Evolutionary conservation across 177 flowering plant genomes (phyloP), one percentile per base, ranked within the genome.

Genomic region (Vitis hybrid): DNA sequence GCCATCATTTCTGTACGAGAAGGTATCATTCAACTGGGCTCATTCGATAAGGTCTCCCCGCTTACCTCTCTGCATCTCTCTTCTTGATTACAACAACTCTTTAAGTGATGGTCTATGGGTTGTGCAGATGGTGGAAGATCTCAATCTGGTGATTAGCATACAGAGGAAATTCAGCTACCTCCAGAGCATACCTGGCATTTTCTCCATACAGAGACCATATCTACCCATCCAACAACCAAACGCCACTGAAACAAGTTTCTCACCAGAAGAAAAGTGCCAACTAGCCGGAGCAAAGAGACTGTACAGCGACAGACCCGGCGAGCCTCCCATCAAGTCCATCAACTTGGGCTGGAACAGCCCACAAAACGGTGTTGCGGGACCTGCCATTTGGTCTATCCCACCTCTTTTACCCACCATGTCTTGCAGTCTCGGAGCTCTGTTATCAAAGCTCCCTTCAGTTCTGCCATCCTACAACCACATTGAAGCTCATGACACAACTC

Each of bases 11-110:
- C 93, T 48, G 94, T 90, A 4, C 80, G 89, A 80, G 97, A 90
- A 83, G 97, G 94, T 77, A 77, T 90, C 1, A 67, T 91, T 71
- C 97, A 91, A 80, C 77, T 91, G 51, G 97, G 97, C 65, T 91
- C 97, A 35, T 81, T 91, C 51, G 81, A 86, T 35, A 91, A 91
- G 93, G 97, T 90, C 30, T 52, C 8, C 59, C 54, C 21, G 21
- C 35, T 13, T 14, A 30, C 13, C 18, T 65, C 65, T 57, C 63
- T 46, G 8, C 12, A 49, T 1, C 11, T n/a, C 6, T 56, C 19
- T 63, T 30, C 32, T 52, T 60, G 1, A 2, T 21, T 60, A 11
- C 14, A 24, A 24, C 2, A 49, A 32, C 4, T 17, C 27, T 24
- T 8, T 64, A 11, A 61, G 13, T 60, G 11, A 64, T 62, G 52